Base-by-base conservation (phyloP, 2,329 filamentous ascomycete species). In the Chrysoporthe puriensis region DNA sequence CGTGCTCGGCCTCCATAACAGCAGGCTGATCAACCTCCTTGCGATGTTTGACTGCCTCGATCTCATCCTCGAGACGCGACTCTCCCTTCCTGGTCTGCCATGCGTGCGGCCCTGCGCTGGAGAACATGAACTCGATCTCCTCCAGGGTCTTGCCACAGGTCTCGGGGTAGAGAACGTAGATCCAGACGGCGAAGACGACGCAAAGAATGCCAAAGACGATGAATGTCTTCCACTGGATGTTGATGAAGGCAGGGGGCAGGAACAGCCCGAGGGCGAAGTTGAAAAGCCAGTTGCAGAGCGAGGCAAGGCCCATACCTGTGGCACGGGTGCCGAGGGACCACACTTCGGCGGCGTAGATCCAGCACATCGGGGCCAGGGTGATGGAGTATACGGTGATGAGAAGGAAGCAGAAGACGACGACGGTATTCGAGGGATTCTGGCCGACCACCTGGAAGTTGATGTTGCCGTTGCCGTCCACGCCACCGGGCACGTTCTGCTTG, bases 331-430 rank as follows among this genome's bases (percentile, higher is more conserved):
- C 85, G 2, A 89, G 80, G 0, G 86, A 87, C 84, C 85, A 90
- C 2, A 89, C 85, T 76, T 91, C 89, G 18, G 87, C 85, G 0
- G 86, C 85, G 72, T 91, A 91, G 57, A 90, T 84, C 88, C 88
- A 90, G 64, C 84, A 86, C 3, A 89, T 85, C 0, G 88, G 87
- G 0, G 87, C 88, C 21, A 88, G 82, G 0, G 87, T 90, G n/a
- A 89, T 79, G 1, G 86, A 85, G 74, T 90, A 90, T 70, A 88
- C 80, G 71, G 89, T 82, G 73, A 90, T 86, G 67, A 90, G 82
- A 18, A 90, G 81, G 74, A 90, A 90, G 62, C 84, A 87, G 72
- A 90, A 90, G 26, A 86, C 86, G 70, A 91, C 58, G 52, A 67
- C 60, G 2, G 52, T 63, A 36, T 67, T 62, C 21, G 59, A 36